A percentile compares a stretch with the other conserved stretches of the same genome.
Conservation (phyloP, 2,329 filamentous ascomycete species). For the Dothistroma pini region DNA sequence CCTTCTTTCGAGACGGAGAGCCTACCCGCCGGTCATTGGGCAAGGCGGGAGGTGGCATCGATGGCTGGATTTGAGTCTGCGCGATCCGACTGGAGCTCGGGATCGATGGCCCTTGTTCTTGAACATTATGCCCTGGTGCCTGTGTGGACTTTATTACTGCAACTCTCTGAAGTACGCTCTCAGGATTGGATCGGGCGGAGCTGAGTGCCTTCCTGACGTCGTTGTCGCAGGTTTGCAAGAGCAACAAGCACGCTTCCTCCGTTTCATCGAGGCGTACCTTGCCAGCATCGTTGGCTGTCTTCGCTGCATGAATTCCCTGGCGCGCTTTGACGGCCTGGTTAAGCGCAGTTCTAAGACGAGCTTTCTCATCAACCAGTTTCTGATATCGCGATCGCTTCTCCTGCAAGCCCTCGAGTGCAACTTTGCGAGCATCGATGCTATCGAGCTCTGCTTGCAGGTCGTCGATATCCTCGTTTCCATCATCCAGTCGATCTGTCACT, state of each 20-base stretch:
- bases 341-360: conserved; percentile 22
- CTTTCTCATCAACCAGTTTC: conserved; percentile 23
- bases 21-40: not conserved
- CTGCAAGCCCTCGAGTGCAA: conserved; percentile 20
- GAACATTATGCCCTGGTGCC: conserved; percentile 8
- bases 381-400: conserved; percentile 19
- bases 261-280: conserved; percentile 24
- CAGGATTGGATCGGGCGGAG: conserved; percentile 10
- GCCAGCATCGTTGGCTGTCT: conserved; percentile 26
- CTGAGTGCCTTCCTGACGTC: conserved; percentile 19
- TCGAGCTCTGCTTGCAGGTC: conserved; percentile 21
- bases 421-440: conserved; percentile 16
- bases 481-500: conserved; percentile 22
- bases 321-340: conserved; percentile 23
- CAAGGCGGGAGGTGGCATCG: conserved; percentile 19
- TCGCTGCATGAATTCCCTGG: conserved; percentile 21
- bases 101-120: conserved; percentile 6
- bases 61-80: conserved; percentile 31
- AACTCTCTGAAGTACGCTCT: conserved; percentile 12
- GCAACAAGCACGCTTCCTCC: conserved; percentile 26
- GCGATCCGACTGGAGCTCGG: conserved; percentile 32
- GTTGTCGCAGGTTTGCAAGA: conserved; percentile 23
- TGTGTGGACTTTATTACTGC: conserved; percentile 33
- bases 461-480: conserved; percentile 18
- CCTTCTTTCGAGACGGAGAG: not conserved